Evolutionary conservation across 176 grass and related monocot genomes (phyloP).

Genomic region (Cymbopogon citratus): DNA sequence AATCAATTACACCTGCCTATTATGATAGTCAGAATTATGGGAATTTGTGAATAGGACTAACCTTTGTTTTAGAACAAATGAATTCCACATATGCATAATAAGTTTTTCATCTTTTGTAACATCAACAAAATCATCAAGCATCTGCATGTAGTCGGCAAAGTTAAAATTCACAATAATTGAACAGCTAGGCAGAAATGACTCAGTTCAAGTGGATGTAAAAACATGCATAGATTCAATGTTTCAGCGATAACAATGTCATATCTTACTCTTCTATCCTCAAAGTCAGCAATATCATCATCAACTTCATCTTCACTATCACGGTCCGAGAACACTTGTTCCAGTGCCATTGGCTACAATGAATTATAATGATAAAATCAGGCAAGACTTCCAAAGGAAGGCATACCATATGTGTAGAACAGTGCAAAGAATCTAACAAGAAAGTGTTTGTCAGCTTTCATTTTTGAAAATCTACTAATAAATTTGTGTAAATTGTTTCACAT

Average conservation of each 20-base stretch:
- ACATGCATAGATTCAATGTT: slow-evolving; percentile 3
- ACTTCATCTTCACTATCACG: slow-evolving; percentile 98
- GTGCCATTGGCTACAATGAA: slow-evolving; percentile 80
- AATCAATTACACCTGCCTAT: neutral
- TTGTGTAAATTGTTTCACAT: neutral
- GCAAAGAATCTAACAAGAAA: neutral
- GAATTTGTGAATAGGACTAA: slow-evolving; percentile 21
- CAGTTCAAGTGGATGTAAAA: neutral
- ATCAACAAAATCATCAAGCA: slow-evolving; percentile 99
- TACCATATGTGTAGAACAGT: slow-evolving; percentile 6
- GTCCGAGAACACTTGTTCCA: slow-evolving; percentile 89
- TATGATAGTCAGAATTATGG: neutral
- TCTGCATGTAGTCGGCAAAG: slow-evolving; percentile 39
- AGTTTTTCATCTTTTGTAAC: slow-evolving; percentile 97
- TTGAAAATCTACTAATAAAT: neutral
- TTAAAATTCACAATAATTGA: slow-evolving; percentile 17
- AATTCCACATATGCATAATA: slow-evolving; percentile 99
- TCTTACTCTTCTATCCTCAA: slow-evolving; percentile 92
- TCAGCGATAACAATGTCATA: slow-evolving; percentile 17
- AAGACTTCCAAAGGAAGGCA: slow-evolving; percentile 19
- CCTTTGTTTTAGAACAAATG: slow-evolving; percentile 98
- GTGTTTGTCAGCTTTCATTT: neutral
- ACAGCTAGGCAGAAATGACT: slow-evolving; percentile 8
- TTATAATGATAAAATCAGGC: slow-evolving; percentile 14
- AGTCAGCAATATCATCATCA: slow-evolving; percentile 91